Percentiles rank a stretch among this genome's conserved stretches.
These are phyloP conservation scores for Eimeria brunetti DNA, from an alignment of 169 alveolate species.

Conservation along the genomic window DNA sequence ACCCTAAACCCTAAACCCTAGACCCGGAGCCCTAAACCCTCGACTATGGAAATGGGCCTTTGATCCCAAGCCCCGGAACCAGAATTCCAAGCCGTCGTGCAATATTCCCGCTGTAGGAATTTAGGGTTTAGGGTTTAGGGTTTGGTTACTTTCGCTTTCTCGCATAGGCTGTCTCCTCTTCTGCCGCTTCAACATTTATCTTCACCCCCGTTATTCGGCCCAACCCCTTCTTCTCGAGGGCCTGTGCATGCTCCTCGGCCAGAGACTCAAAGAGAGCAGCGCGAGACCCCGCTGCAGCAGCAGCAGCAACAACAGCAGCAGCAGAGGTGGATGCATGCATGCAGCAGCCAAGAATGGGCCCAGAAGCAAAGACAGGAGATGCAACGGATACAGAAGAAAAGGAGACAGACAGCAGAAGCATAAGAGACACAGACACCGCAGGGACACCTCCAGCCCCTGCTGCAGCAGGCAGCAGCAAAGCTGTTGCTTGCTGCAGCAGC, in stretches of 20 bases:
- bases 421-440: background rate
- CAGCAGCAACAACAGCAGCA: background rate
- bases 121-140: conserved; percentile 1
- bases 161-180: conserved; percentile 37
- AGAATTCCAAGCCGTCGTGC: too few relatives aligned
- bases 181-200: conserved; percentile 6
- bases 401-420: background rate
- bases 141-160: conserved; percentile 66
- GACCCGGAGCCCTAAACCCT: too few relatives aligned
- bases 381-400: background rate
- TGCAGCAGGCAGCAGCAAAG: too few relatives aligned
- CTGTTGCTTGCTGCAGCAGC: too few relatives aligned
- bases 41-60: too few relatives aligned
- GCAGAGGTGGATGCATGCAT: background rate
- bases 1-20: background rate
- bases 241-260: conserved; percentile 52
- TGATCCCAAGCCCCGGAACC: too few relatives aligned
- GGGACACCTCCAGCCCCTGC: too few relatives aligned
- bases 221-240: conserved; percentile 51
- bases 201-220: conserved; percentile 75
- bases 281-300: conserved; percentile 13
- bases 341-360: background rate
- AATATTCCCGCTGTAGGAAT: too few relatives aligned
- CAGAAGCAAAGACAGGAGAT: too few relatives aligned
- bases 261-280: conserved; percentile 47